Evolutionary conservation across 208 protist species (phyloP).

Genomic region (Tritrichomonas foetus): DNA sequence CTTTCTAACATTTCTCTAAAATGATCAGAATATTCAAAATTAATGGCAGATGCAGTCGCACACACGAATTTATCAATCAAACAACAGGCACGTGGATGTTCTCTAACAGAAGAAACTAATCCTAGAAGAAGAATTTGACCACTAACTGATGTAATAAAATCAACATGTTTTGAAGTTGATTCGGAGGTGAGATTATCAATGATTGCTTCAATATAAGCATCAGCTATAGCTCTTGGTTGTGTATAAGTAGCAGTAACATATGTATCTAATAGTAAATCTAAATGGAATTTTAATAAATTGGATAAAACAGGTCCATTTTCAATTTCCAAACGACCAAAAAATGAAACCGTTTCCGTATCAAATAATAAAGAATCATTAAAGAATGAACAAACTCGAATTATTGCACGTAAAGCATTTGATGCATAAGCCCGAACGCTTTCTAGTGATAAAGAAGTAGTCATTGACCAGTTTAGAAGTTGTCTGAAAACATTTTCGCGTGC

Average conservation of each 20-base stretch:
- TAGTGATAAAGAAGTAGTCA: not conserved
- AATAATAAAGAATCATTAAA: not conserved
- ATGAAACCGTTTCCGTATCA: not conserved
- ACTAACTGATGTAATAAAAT: not conserved
- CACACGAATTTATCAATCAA: not conserved
- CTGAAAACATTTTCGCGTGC: constrained; percentile 16
- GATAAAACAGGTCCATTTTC: not conserved
- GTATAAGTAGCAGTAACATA: not conserved
- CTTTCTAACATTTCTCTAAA: not conserved
- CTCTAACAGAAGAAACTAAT: not conserved
- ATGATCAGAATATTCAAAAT: not conserved
- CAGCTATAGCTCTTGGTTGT: not conserved
- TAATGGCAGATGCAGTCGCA: not conserved
- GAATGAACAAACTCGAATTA: not conserved
- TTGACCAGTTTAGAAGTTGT: not conserved
- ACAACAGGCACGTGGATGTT: not conserved
- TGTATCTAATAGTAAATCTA: not conserved
- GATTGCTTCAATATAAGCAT: not conserved
- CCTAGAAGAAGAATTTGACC: not conserved
- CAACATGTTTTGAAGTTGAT: too few species aligned
- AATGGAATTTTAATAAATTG: not conserved
- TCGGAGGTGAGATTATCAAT: not conserved
- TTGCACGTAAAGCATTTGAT: not conserved
- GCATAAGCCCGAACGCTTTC: not conserved
- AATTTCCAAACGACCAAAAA: not conserved